phyloP scores from a whole-genome alignment of 2,329 filamentous ascomycete genomes.

The Microcera coccophila region DNA sequence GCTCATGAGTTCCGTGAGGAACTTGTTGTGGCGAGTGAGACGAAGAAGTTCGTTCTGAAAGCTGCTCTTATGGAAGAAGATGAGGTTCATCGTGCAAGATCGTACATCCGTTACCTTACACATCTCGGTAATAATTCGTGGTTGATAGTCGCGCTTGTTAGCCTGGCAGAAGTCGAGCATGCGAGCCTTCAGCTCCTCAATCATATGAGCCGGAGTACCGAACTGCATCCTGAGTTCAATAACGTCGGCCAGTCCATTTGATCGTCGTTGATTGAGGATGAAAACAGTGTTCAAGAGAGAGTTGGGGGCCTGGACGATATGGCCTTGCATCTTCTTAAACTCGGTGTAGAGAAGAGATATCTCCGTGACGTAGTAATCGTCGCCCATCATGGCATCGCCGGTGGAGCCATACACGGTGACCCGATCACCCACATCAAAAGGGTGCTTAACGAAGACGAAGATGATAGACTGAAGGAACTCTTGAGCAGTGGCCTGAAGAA shows the following conservation, averaged over 20 bases:
- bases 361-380: constrained; percentile 95
- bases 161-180: constrained; percentile 78
- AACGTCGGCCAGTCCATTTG: constrained; percentile 81
- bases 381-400: constrained; percentile 70
- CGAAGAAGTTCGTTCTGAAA: constrained; percentile 93
- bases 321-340: constrained; percentile 98
- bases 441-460: constrained; percentile 96
- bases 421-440: constrained; percentile 92
- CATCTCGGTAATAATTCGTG: constrained; percentile 82
- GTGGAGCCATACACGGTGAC: constrained; percentile 90
- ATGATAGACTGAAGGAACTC: constrained; percentile 92
- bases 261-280: constrained; percentile 90
- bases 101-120: constrained; percentile 76
- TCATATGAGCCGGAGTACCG: constrained; percentile 77
- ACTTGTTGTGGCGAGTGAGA: constrained; percentile 86
- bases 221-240: constrained; percentile 83
- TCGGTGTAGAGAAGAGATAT: constrained; percentile 92
- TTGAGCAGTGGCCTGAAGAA: constrained; percentile 87
- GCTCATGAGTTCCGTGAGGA: constrained; percentile 86
- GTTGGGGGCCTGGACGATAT: constrained; percentile 94
- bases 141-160: constrained; percentile 87
- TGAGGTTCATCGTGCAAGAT: constrained; percentile 81
- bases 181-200: constrained; percentile 73
- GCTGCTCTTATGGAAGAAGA: constrained; percentile 97
- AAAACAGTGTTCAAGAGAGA: constrained; percentile 89